Conservation (phyloP, 768 basidiomycete genomes). For the Auricularia auricula-judae region DNA sequence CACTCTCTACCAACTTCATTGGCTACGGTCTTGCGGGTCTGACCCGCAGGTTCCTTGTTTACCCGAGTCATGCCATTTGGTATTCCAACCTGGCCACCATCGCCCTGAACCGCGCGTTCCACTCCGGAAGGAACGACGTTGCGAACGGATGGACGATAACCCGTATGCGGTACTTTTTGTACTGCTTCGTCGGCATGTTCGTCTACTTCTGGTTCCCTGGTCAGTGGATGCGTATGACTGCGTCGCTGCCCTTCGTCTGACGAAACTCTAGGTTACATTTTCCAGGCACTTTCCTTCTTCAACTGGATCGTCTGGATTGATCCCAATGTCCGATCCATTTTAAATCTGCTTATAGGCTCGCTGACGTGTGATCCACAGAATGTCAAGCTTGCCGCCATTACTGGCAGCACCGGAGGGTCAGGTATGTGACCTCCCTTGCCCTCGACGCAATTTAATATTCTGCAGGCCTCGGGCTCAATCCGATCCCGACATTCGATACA, state of each 20-base stretch:
- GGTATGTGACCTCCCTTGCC: no score
- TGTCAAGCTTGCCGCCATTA: slow-evolving; percentile 14
- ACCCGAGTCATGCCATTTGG: slow-evolving; percentile 15
- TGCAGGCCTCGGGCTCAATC: slow-evolving; percentile 26
- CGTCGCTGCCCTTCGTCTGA: slow-evolving; percentile 23
- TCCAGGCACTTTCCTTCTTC: slow-evolving; percentile 20
- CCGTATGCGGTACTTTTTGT: slow-evolving; percentile 9
- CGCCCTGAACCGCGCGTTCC: slow-evolving; percentile 15
- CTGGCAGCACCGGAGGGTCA: slow-evolving; percentile 10
- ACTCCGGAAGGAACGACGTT: slow-evolving; percentile 12
- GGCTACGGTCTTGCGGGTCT: slow-evolving; percentile 15
- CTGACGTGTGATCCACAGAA: slow-evolving; percentile 11
- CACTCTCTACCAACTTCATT: slow-evolving; percentile 12
- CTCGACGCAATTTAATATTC: background rate
- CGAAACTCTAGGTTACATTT: slow-evolving; percentile 32
- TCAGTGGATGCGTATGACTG: slow-evolving; percentile 12
- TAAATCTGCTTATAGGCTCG: no score
- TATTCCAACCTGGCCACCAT: slow-evolving; percentile 17
- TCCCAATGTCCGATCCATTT: slow-evolving; percentile 13
- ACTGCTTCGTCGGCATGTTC: slow-evolving; percentile 7
- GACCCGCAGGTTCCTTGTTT: slow-evolving; percentile 14
- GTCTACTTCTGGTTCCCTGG: slow-evolving; percentile 21
- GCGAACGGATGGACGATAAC: slow-evolving; percentile 13
- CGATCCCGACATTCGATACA: slow-evolving; percentile 28
- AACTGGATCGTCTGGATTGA: slow-evolving; percentile 30